These are phyloP conservation scores for Adansonia gregorii DNA, from an alignment of 441 rosid species.

Conservation along the genomic window DNA sequence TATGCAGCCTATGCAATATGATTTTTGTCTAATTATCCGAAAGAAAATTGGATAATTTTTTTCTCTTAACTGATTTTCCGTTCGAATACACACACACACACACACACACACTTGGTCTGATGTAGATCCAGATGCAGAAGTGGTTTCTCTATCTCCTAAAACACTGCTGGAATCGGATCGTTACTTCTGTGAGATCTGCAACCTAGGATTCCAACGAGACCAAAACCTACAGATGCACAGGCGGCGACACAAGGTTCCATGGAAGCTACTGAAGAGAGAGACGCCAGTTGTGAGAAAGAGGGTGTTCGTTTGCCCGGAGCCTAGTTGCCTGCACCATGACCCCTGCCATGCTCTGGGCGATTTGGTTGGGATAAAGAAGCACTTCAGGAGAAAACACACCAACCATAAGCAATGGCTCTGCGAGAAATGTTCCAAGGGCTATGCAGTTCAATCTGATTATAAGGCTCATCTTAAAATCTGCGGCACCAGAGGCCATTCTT, in stretches of 20 bases:
- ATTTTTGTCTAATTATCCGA: not conserved
- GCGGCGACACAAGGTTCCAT: slow-evolving; percentile 91
- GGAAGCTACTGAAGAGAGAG: slow-evolving; percentile 87
- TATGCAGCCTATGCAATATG: not conserved
- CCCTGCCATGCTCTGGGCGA: slow-evolving; percentile 87
- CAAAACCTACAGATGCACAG: slow-evolving; percentile 98
- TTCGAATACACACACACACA: too few relatives aligned
- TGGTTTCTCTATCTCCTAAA: slow-evolving; percentile 86
- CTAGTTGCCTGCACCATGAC: slow-evolving; percentile 76
- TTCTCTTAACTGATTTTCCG: not conserved
- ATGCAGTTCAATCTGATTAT: slow-evolving; percentile 86
- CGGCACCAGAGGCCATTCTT: slow-evolving; percentile 85
- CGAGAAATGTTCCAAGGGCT: slow-evolving; percentile 75
- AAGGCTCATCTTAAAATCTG: slow-evolving; percentile 89
- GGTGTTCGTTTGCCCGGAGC: slow-evolving; percentile 81
- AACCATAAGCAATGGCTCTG: slow-evolving; percentile 83
- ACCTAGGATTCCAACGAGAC: slow-evolving; percentile 94
- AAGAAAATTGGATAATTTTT: not conserved
- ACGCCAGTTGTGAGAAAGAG: slow-evolving; percentile 64
- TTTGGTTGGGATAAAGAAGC: slow-evolving; percentile 87
- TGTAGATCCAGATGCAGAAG: slow-evolving; percentile 95
- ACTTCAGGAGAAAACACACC: slow-evolving; percentile 75
- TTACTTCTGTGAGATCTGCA: slow-evolving; percentile 98
- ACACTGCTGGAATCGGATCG: slow-evolving; percentile 89
- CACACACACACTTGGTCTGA: too few relatives aligned